These are phyloP conservation scores for Cryptococcus floricola DNA, from an alignment of 1,284 basidiomycete genomes.

Conservation along the genomic window DNA sequence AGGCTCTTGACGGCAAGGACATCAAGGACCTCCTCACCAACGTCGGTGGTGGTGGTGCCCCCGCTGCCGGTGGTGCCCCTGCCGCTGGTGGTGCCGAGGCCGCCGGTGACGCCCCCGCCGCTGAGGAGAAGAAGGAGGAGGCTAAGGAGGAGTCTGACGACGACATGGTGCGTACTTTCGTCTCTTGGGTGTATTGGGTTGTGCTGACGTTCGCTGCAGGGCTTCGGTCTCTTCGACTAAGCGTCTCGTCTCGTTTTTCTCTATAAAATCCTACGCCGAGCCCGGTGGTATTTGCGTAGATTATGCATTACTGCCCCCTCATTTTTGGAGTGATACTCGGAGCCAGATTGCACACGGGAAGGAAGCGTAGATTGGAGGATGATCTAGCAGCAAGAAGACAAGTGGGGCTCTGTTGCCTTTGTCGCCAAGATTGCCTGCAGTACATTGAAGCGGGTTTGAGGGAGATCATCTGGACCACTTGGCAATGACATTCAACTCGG, in stretches of 20 bases:
- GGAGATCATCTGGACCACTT: no score
- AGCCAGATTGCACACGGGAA: no score
- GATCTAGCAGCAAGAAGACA: no score
- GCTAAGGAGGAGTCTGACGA: constrained; percentile 74
- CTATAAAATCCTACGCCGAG: constrained; percentile 5
- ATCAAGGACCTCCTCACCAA: constrained; percentile 74
- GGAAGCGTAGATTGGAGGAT: no score
- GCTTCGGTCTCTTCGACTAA: constrained; percentile 81
- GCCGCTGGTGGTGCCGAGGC: constrained; percentile 55
- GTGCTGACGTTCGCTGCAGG: constrained; percentile 48
- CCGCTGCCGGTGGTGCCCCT: constrained; percentile 58
- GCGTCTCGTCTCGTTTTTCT: constrained; percentile 23
- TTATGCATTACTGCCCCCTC: constrained; percentile 3
- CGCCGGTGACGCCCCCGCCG: constrained; percentile 61
- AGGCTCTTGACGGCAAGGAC: constrained; percentile 97
- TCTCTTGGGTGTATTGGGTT: constrained; percentile 2
- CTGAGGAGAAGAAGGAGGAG: constrained; percentile 71
- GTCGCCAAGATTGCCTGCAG: no score
- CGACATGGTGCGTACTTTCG: constrained; percentile 70
- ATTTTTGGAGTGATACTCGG: no score
- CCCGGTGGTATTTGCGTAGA: constrained; percentile 4
- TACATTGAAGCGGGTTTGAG: no score
- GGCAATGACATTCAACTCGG: no score
- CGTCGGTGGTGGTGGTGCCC: constrained; percentile 71
- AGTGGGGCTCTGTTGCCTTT: no score